Percentiles rank a stretch among this genome's conserved stretches.
phyloP scores from a whole-genome alignment of 1,139 yeast species.

The Blastobotrys ciferrii region DNA sequence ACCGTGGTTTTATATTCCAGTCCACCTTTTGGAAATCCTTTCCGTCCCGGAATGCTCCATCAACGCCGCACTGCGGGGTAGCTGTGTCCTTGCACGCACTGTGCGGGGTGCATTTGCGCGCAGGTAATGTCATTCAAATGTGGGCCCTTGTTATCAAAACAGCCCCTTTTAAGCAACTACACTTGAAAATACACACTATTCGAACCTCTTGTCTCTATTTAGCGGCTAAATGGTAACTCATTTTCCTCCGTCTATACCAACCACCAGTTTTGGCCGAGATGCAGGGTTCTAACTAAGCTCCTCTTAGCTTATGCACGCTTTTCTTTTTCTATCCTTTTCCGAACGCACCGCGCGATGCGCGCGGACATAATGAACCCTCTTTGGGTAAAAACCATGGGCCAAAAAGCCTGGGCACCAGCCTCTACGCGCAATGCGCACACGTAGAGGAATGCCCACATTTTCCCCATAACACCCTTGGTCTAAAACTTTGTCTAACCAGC shows the following conservation, averaged over 20 bases:
- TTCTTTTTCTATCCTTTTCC: background rate
- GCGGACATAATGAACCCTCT: background rate
- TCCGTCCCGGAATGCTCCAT: background rate
- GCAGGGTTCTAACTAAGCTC: no score
- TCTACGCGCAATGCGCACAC: background rate
- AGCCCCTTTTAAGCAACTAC: background rate
- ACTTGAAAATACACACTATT: no score
- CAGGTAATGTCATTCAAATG: background rate
- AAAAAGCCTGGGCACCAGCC: background rate
- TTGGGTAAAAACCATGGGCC: background rate
- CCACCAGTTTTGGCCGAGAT: no score
- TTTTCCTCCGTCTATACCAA: no score
- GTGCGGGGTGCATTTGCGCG: background rate
- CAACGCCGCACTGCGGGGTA: background rate
- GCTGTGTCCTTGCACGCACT: background rate
- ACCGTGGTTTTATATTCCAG: background rate
- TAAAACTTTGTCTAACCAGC: background rate
- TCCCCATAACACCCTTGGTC: background rate
- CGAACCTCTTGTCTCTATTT: no score
- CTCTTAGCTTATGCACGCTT: no score
- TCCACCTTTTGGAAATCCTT: background rate
- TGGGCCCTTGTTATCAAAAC: background rate
- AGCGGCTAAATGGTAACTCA: no score
- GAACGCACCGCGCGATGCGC: background rate
- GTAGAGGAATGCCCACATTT: background rate